These are phyloP conservation scores for Lantana camara DNA, from an alignment of 257 asterid species.

Conservation along the genomic window DNA sequence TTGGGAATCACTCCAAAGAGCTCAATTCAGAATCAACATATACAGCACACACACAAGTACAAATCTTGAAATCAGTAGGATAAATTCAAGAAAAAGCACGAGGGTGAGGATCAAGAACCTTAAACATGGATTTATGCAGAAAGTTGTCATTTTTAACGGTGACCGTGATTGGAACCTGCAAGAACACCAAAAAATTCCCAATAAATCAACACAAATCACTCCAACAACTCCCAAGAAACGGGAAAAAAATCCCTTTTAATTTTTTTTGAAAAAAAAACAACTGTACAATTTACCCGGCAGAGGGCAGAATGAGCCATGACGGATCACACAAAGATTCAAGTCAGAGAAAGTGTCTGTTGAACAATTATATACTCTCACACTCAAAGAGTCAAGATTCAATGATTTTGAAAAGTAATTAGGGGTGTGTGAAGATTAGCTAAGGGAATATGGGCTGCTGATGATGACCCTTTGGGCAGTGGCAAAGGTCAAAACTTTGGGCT, in stretches of 20 bases:
- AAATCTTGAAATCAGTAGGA: neutral
- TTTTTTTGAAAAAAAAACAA: neutral
- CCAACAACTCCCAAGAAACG: neutral
- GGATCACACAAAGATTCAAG: conserved; percentile 29
- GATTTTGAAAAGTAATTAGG: neutral
- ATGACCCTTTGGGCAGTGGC: conserved; percentile 34
- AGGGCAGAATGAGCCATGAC: conserved; percentile 66
- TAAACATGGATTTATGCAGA: conserved; percentile 43
- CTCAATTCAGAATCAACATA: conserved; percentile 20
- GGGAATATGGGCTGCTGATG: neutral
- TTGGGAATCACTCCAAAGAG: neutral
- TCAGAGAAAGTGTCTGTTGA: neutral
- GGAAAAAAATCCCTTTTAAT: neutral
- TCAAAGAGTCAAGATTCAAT: neutral
- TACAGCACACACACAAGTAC: neutral
- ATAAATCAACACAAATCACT: conserved; percentile 11
- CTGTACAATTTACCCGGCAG: conserved; percentile 39
- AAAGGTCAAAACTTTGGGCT: conserved; percentile 33
- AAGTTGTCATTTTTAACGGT: conserved; percentile 46
- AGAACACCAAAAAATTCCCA: conserved; percentile 16
- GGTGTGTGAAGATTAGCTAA: neutral
- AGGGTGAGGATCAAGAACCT: conserved; percentile 40
- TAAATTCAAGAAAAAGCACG: neutral
- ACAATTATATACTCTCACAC: neutral
- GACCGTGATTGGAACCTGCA: conserved; percentile 58